Evolutionary conservation across 2,329 filamentous ascomycete genomes (phyloP), one percentile per base, ranked within the genome.

Genomic region (Fusarium scirpi): DNA sequence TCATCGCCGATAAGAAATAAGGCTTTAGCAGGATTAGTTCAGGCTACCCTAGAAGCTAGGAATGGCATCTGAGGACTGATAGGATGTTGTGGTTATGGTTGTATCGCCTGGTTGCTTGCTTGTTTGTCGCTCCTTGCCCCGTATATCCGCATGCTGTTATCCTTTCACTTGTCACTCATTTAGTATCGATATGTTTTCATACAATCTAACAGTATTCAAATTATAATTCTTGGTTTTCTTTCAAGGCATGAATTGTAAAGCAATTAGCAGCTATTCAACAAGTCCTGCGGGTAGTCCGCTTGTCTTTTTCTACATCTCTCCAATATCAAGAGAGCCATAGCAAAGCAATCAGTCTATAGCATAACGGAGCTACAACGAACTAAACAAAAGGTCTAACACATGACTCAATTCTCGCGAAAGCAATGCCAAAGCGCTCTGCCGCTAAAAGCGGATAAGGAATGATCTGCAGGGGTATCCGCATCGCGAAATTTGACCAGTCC

Each of bases 401-500:
- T 13, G 38, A 44, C 58, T 38, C 34, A 29, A 20, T 30, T 41
- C 20, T 38, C 10, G 18, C n/a, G 34, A 32, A 55, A 43, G 40
- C 27, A 43, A 38, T 56, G n/a, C 32, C 58, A n/a, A 24, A 60
- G 24, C 56, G 45, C 45, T 20, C 38, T 44, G 32, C 15, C 25
- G 32, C 61, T 59, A 65, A 13, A 11, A n/a, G 24, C 32, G 41
- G 27, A 65, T 65, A 52, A 59, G 61, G 53, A 20, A 51, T 65
- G 62, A 65, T 65, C 62, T 65, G 62, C 62, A 65, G 32, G 62
- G 46, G 53, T 65, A 46, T 65, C 62, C 62, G 62, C 51, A 51
- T 46, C 20, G 41, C 52, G 46, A 27, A 65, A 65, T 60, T 32
- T 43, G 29, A 65, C 53, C 34, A 59, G 40, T 29, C n/a, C 27